Conservation (phyloP, 345 rosid species). For the Mangifera indica region DNA sequence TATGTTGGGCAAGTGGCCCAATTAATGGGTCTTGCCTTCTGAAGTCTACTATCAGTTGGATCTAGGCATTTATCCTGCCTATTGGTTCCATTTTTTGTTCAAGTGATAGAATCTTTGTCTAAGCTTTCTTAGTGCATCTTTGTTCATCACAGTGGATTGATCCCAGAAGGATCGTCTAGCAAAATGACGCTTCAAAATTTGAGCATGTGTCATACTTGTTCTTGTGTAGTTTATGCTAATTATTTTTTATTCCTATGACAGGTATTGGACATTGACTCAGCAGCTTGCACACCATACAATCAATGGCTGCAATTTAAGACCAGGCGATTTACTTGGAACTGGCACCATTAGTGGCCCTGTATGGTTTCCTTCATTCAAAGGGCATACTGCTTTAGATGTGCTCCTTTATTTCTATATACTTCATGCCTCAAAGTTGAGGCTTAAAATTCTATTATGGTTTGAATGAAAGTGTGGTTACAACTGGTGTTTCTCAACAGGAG, state of each 20-base stretch:
- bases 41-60: not conserved
- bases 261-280: slow-evolving; percentile 96
- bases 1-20: not conserved
- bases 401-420: not conserved
- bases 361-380: slow-evolving; percentile 22
- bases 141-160: not conserved
- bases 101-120: not conserved
- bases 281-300: slow-evolving; percentile 93
- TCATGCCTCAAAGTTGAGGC: not conserved
- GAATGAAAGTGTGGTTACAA: not conserved
- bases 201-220: not conserved
- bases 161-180: not conserved
- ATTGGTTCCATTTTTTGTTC: not conserved
- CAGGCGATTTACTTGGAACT: slow-evolving; percentile 94
- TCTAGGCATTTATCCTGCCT: not conserved
- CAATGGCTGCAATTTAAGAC: slow-evolving; percentile 94
- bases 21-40: not conserved
- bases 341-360: slow-evolving; percentile 98
- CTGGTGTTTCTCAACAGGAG: slow-evolving; percentile 53
- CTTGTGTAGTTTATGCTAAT: not conserved
- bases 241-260: slow-evolving; percentile 27
- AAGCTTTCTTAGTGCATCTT: not conserved
- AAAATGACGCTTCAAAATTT: not conserved
- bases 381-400: not conserved
- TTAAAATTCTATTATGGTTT: not conserved